Evolutionary conservation across 2,329 filamentous ascomycete genomes (phyloP), one percentile per base, ranked within the genome.

Genomic region (Talaromyces albobiverticillius): DNA sequence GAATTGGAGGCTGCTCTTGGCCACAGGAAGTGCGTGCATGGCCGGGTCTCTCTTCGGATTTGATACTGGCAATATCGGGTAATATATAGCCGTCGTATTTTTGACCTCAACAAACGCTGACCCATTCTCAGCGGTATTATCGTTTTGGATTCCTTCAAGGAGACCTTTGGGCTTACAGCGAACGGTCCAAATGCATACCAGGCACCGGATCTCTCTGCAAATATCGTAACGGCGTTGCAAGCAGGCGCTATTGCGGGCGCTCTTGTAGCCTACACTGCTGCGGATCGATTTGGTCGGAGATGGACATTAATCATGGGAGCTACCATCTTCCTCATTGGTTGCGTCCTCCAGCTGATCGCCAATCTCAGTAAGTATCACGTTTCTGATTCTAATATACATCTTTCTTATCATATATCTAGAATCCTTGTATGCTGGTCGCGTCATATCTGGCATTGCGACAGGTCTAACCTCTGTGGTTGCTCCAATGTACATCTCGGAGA

Each of bases 191-290:
- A 29, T 29, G 26, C 26, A 29, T 29, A 29, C 10, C 26, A 29
- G 10, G 26, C 26, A 5, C 26, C 26, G 26, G 26, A 48, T n/a
- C 48, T 57, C 25, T 55, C 52, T 14, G 55, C 55, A 6, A 57
- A 57, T 16, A 71, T 89, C 55, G 86, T 88, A 23, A 87, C 85
- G 14, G 85, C 83, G 1, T 78, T 89, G 8, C 85, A 89, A 69
- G 85, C 81, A 38, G 86, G 86, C 48, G 86, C 83, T 58, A 87
- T 89, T 67, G 53, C 50, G 3, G 45, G 52, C 3, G 42, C 48
- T 22, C 53, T 62, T 3, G 23, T 48, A n/a, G 55, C 55, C 38
- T 29, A 43, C 2, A 53, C 55, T 78, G 82, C 75, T 82, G 71
- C 75, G 4, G 75, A 78, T 54, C 64, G 65, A 60, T 82, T 71